phyloP scores from a whole-genome alignment of 768 basidiomycete genomes.

The Xerocomellus dryophilus region DNA sequence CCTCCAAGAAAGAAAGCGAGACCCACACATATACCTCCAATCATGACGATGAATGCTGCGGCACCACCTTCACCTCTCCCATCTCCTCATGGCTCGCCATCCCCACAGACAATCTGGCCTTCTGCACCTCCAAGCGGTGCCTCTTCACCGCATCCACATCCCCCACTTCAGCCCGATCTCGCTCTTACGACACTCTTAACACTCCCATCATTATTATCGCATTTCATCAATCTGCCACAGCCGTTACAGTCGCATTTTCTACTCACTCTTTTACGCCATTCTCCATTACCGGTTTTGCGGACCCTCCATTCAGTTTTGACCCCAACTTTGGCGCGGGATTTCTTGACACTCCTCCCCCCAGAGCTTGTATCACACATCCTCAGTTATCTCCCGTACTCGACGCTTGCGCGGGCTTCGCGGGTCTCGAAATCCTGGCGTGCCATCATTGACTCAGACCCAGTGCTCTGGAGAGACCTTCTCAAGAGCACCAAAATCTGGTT shows the following conservation, averaged over 20 bases:
- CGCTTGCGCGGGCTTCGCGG: slow-evolving; percentile 81
- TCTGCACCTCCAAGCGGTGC: slow-evolving; percentile 78
- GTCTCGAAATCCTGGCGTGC: slow-evolving; percentile 90
- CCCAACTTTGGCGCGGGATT: slow-evolving; percentile 91
- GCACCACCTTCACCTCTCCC: slow-evolving; percentile 83
- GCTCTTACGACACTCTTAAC: slow-evolving; percentile 82
- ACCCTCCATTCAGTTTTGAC: slow-evolving; percentile 85
- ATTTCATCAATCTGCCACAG: slow-evolving; percentile 78
- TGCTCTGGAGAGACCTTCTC: slow-evolving; percentile 86
- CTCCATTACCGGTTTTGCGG: slow-evolving; percentile 86
- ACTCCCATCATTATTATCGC: slow-evolving; percentile 75
- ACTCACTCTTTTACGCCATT: slow-evolving; percentile 87
- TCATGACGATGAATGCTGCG: slow-evolving; percentile 65
- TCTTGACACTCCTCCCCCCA: slow-evolving; percentile 85
- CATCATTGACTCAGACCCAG: slow-evolving; percentile 86
- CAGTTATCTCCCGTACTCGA: slow-evolving; percentile 75
- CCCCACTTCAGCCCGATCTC: slow-evolving; percentile 78
- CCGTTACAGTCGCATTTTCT: slow-evolving; percentile 90
- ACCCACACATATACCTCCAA: slow-evolving; percentile 53
- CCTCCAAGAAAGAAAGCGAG: slow-evolving; percentile 78
- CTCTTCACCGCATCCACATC: slow-evolving; percentile 64
- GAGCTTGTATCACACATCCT: slow-evolving; percentile 90
- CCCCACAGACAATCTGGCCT: slow-evolving; percentile 73
- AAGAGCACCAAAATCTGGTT: slow-evolving; percentile 86
- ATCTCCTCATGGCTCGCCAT: slow-evolving; percentile 81